A percentile compares a stretch with the other conserved stretches of the same genome.
phyloP scores from a whole-genome alignment of 2,329 filamentous ascomycete genomes.

The Fusarium haematococcum region DNA sequence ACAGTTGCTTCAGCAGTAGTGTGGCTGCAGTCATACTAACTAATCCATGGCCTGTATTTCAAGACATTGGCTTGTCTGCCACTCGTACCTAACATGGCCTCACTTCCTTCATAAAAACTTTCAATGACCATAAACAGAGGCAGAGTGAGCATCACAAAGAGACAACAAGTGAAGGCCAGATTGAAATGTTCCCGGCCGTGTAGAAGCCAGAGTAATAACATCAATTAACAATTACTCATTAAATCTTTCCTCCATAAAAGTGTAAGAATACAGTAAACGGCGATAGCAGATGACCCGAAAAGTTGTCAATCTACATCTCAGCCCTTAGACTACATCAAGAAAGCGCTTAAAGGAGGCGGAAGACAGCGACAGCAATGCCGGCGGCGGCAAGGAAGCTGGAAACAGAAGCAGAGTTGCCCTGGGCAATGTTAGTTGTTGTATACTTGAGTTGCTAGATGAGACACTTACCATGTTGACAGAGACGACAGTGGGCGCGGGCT shows the following conservation, averaged over 20 bases:
- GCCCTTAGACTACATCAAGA: background rate
- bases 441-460: background rate
- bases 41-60: too few species aligned
- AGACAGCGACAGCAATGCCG: background rate
- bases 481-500: background rate
- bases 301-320: background rate
- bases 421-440: background rate
- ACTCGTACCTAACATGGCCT: too few species aligned
- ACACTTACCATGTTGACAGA: background rate
- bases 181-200: background rate
- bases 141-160: background rate
- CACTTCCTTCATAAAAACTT: too few species aligned
- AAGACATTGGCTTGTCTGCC: too few species aligned
- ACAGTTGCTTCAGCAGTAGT: too few species aligned
- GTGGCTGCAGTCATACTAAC: too few species aligned
- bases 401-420: constrained; percentile 14
- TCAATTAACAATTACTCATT: background rate
- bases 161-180: background rate
- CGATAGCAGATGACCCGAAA: background rate
- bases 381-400: constrained; percentile 15
- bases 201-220: background rate
- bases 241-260: background rate
- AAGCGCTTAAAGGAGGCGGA: background rate
- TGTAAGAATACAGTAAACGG: background rate
- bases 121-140: background rate